Conservation (phyloP, 2,329 filamentous ascomycete genomes). For the Ophiocordyceps unilateralis region DNA sequence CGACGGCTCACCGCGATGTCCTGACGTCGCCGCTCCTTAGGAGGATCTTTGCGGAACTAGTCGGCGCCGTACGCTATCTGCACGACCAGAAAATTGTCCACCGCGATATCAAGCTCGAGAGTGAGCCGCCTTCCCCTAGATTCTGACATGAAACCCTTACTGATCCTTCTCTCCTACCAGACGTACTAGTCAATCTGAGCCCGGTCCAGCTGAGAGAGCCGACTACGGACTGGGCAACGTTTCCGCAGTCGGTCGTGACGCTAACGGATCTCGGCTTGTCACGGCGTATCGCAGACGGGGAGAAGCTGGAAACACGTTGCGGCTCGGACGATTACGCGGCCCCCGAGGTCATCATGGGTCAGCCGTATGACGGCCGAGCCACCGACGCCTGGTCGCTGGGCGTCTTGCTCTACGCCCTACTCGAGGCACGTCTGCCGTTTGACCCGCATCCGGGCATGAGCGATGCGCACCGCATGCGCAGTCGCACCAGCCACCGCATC, state of each 20-base stretch:
- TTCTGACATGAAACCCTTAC: not conserved
- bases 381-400: conserved; percentile 94
- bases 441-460: conserved; percentile 72
- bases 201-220: conserved; percentile 45
- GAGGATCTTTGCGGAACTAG: conserved; percentile 77
- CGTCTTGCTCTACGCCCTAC: conserved; percentile 79
- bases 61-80: conserved; percentile 71
- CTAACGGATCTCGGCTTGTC: conserved; percentile 86
- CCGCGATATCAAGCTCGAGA: conserved; percentile 91
- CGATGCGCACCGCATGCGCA: conserved; percentile 59
- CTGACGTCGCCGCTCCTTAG: conserved; percentile 55
- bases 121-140: conserved; percentile 45
- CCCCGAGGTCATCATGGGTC: conserved; percentile 88
- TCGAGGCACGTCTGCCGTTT: conserved; percentile 87
- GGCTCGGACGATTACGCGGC: conserved; percentile 96
- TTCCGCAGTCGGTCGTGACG: conserved; percentile 71
- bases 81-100: conserved; percentile 81
- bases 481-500: conserved; percentile 81
- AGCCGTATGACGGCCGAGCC: conserved; percentile 79
- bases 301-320: conserved; percentile 82
- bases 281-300: conserved; percentile 66
- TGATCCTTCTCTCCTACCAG: conserved; percentile 24
- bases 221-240: conserved; percentile 50
- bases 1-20: conserved; percentile 51
- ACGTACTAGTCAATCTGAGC: conserved; percentile 79